phyloP scores from a whole-genome alignment of 805 yeast species.

The Metschnikowia cerradonensis region DNA sequence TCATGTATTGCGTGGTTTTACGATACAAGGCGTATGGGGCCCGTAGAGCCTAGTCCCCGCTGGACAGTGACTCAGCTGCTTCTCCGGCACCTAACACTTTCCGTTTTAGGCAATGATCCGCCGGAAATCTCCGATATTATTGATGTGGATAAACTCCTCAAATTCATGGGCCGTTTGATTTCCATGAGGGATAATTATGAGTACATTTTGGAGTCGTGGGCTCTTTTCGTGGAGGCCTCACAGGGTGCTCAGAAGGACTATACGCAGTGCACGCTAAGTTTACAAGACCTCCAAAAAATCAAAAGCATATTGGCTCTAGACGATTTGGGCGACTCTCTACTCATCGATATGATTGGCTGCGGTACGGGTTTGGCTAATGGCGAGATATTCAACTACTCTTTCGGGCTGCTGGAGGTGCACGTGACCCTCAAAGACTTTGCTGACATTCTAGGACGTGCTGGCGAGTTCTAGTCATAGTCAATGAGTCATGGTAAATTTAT shows the following conservation, averaged over 20 bases:
- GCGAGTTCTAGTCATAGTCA: conserved; percentile 26
- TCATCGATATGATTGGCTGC: conserved; percentile 42
- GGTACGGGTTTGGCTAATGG: conserved; percentile 28
- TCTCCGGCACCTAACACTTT: conserved; percentile 28
- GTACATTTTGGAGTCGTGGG: conserved; percentile 31
- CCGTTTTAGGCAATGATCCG: conserved; percentile 13
- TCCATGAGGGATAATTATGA: conserved; percentile 30
- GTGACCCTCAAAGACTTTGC: conserved; percentile 40
- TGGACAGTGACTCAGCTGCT: conserved; percentile 26
- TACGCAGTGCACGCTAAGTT: conserved; percentile 3
- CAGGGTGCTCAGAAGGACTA: conserved; percentile 19
- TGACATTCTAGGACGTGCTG: conserved; percentile 37
- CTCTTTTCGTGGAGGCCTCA: conserved; percentile 27
- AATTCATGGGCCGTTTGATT: conserved; percentile 24
- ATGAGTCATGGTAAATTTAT: not conserved
- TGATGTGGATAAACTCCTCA: conserved; percentile 38
- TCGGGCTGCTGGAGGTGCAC: conserved; percentile 24
- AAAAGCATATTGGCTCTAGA: conserved; percentile 31
- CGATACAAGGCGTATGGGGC: conserved; percentile 13
- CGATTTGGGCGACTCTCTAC: conserved; percentile 27
- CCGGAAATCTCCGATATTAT: conserved; percentile 34
- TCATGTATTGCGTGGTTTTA: conserved; percentile 33
- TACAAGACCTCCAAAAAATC: conserved; percentile 24
- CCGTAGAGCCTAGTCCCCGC: conserved; percentile 13
- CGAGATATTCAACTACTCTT: conserved; percentile 26